A percentile compares a stretch with the other conserved stretches of the same genome.
These are phyloP conservation scores for Phytophthora melonis DNA, from an alignment of 352 stramenopile genomes.

Conservation along the genomic window DNA sequence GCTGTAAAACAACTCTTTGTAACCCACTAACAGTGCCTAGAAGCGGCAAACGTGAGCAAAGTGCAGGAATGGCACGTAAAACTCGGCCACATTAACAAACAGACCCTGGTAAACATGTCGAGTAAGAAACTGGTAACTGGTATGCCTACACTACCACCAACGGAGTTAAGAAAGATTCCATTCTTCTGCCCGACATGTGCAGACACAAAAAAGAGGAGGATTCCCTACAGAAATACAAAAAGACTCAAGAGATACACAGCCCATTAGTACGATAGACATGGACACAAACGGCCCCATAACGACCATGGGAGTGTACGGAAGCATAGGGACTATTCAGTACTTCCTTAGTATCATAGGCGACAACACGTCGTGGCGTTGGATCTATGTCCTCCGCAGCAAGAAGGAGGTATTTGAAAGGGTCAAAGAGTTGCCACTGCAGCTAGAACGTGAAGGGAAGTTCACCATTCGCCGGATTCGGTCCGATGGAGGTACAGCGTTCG, in stretches of 20 bases:
- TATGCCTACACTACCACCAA: neutral
- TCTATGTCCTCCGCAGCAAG: too few relatives aligned
- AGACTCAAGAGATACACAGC: conserved; percentile 9
- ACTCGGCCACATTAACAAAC: conserved; percentile 14
- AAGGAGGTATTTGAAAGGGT: too few relatives aligned
- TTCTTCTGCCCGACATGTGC: conserved; percentile 25
- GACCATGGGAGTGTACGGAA: conserved; percentile 3
- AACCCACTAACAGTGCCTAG: conserved; percentile 1
- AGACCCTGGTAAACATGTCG: conserved; percentile 8
- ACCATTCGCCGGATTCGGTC: too few relatives aligned
- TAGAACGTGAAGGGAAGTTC: too few relatives aligned
- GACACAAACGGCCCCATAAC: conserved; percentile 25
- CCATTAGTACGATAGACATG: conserved; percentile 27
- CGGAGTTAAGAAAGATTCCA: neutral
- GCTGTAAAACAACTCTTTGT: conserved; percentile 9
- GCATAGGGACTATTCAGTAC: too few relatives aligned
- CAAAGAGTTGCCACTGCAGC: too few relatives aligned
- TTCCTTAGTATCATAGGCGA: too few relatives aligned
- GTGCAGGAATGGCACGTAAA: neutral
- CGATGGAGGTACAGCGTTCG: too few relatives aligned
- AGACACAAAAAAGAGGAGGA: conserved; percentile 21
- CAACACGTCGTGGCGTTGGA: too few relatives aligned
- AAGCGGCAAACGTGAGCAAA: neutral
- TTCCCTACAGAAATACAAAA: conserved; percentile 22
- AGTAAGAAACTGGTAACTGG: conserved; percentile 2